Evolutionary conservation across 306 rosid genomes (phyloP), one percentile per base, ranked within the genome.

Genomic region (Casuarina cunninghamiana): DNA sequence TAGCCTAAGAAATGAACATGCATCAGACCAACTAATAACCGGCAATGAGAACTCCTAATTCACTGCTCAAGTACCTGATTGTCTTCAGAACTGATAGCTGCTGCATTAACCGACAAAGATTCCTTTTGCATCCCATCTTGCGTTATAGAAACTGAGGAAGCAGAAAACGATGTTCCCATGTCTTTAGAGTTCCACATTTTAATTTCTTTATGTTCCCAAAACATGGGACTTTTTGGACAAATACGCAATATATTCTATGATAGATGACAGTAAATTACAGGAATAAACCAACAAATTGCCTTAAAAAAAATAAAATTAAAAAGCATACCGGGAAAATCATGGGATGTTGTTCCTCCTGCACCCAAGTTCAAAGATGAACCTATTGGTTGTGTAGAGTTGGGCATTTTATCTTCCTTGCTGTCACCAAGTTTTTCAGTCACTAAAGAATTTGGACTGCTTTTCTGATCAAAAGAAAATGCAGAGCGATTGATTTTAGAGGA

Each of bases 401-500:
- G 86, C 75, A 53, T 77, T 66, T 83, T 78, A 68, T 79, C 87
- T 79, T 68, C 84, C 41, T 53, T 67, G 51, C 71, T 77, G 85
- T 80, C 74, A 76, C 76, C 87, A 63, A 78, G 71, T 12, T 80
- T 82, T 83, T 79, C 92, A 78, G 82, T 63, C 45, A 63, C 76
- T 26, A 83, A 77, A 39, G 90, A 83, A 53, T 75, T 79, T n/a
- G 77, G 79, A 75, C 78, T 81, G 61, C 41, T 82, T 79, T 82
- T 93, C 53, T 83, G 67, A 50, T 82, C 97, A 38, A 76, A 54
- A 72, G 84, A 32, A 80, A 75, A 75, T 53, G 87, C 65, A 75
- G 92, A 86, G 93, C 88, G 88, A 79, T 93, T 97, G 79, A 91
- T 78, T 78, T 83, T 90, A 6, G 91, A 72, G 75, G 99, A 95